These are phyloP conservation scores for Pittosporum tobira DNA, from an alignment of 129 eudicot genomes.

Conservation along the genomic window DNA sequence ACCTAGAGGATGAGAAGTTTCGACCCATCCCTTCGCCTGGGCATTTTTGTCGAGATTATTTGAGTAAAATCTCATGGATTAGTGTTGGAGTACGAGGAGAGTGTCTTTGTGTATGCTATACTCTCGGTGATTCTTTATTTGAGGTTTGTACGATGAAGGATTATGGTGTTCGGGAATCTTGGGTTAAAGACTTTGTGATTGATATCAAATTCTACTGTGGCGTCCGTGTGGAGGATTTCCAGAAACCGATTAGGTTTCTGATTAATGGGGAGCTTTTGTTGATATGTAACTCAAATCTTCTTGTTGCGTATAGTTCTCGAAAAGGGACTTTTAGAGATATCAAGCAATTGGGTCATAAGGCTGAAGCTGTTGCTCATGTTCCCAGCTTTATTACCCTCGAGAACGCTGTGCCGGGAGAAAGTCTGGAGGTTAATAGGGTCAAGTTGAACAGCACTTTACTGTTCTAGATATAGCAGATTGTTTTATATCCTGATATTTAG, in stretches of 20 bases:
- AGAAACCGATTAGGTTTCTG: slow-evolving; percentile 20
- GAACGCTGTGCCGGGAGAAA: slow-evolving; percentile 4
- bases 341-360: neutral
- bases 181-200: slow-evolving; percentile 23
- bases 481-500: no score
- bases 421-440: slow-evolving; percentile 10
- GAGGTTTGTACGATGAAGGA: slow-evolving; percentile 29
- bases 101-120: slow-evolving; percentile 26
- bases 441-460: neutral
- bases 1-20: slow-evolving; percentile 24
- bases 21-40: slow-evolving; percentile 17
- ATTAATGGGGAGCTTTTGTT: slow-evolving; percentile 23
- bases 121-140: slow-evolving; percentile 15
- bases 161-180: slow-evolving; percentile 24
- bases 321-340: slow-evolving; percentile 25
- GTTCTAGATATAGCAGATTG: neutral
- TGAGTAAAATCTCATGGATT: slow-evolving; percentile 21
- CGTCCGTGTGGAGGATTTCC: slow-evolving; percentile 14
- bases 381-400: slow-evolving; percentile 21
- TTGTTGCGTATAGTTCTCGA: slow-evolving; percentile 19
- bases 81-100: slow-evolving; percentile 14
- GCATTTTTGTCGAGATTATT: slow-evolving; percentile 10
- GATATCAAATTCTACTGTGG: slow-evolving; percentile 21
- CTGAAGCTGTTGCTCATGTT: slow-evolving; percentile 12
- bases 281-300: slow-evolving; percentile 3